Evolutionary conservation across 345 rosid genomes (phyloP).

Genomic region (Euphorbia tirucalli): DNA sequence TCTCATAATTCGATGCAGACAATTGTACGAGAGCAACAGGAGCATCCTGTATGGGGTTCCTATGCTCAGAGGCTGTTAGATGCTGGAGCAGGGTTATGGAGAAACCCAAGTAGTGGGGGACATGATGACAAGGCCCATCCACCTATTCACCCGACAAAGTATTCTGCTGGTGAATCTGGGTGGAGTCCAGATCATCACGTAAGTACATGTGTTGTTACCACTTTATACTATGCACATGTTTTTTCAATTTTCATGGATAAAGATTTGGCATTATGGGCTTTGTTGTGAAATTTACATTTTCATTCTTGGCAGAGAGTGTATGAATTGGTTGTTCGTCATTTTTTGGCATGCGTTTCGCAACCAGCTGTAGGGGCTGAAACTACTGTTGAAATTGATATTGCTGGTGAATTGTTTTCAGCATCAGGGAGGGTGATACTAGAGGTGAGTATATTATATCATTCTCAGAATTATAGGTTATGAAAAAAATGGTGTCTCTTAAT

Average conservation of each 20-base stretch:
- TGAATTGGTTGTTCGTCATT: constrained; percentile 96
- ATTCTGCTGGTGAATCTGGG: constrained; percentile 71
- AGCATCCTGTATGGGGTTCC: constrained; percentile 87
- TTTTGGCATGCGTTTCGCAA: constrained; percentile 93
- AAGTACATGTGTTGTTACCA: constrained; percentile 24
- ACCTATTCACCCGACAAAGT: constrained; percentile 96
- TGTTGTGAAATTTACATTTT: constrained; percentile 6
- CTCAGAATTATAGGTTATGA: constrained; percentile 2
- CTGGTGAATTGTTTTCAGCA: constrained; percentile 83
- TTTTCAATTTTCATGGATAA: background rate
- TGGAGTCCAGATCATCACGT: constrained; percentile 95
- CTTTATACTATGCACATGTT: background rate
- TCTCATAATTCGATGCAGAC: constrained; percentile 41
- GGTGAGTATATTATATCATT: constrained; percentile 47
- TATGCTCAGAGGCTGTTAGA: constrained; percentile 81
- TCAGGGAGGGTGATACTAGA: constrained; percentile 86
- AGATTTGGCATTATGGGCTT: background rate
- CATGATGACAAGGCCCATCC: constrained; percentile 99
- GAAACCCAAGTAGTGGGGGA: constrained; percentile 92
- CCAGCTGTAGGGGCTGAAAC: constrained; percentile 99
- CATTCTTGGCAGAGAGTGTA: constrained; percentile 62
- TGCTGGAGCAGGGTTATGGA: constrained; percentile 79
- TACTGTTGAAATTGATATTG: constrained; percentile 87
- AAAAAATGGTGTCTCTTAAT: background rate
- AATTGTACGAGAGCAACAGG: constrained; percentile 80